Base-by-base conservation (phyloP, 2,329 filamentous ascomycete species). In the Cytospora schulzeri region DNA sequence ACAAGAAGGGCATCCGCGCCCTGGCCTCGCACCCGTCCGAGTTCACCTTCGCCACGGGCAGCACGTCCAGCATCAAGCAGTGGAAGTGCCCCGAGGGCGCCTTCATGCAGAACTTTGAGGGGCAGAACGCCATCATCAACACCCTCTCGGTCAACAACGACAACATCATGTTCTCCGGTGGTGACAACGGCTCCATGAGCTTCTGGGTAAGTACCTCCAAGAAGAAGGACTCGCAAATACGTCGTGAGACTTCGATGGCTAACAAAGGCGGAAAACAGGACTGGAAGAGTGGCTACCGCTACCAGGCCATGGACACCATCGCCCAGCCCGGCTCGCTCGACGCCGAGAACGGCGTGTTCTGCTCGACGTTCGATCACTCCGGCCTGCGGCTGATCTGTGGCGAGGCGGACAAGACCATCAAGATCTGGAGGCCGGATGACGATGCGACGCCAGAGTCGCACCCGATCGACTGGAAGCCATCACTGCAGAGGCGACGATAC, bases 71-170 rank as follows among this genome's bases (percentile, higher is more conserved):
- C 74, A 97, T 99, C 79, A 99, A 99, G 82, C 95, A 99, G 79
- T 99, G 95, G 94, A 97, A 98, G 76, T 98, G 93, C 70, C 96
- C 96, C 1, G 93, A 97, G 75, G 96, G 94, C 45, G 92, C 92
- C 19, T 98, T 99, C 75, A 99, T 99, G 95, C 93, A 97, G 77
- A 98, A 98, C 75, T 98, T 98, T 73, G 92, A 97, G 52, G 94
- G 94, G 5, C 94, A 98, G 73, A 97, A 97, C 73, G 87, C 92
- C 66, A 96, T 99, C 75, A 94, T 99, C 80, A 99, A 99, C 78
- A 93, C 93, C 0, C 80, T 99, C 54, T 86, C 92, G 52, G 93
- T 95, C 35, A 99, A 99, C 76, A 91, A 96, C 72, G 92, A 97
- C 75, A 95, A 97, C 71, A 92, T 98, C 19, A 79, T 99, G 65